phyloP scores from a whole-genome alignment of 129 eudicot species.

The Lonicera japonica region DNA sequence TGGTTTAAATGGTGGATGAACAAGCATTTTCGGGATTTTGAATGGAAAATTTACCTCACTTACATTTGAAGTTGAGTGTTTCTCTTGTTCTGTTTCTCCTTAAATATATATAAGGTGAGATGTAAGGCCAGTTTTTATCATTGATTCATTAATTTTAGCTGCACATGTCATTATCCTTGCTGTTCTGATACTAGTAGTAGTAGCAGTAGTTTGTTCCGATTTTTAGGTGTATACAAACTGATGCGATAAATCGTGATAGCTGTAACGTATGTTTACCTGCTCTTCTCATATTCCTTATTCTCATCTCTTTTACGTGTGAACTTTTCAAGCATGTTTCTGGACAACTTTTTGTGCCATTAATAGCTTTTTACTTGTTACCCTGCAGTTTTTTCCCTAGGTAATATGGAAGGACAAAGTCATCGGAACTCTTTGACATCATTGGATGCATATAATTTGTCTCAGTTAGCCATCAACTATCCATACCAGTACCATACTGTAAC shows the following conservation, averaged over 20 bases:
- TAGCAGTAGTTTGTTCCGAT: too few species aligned
- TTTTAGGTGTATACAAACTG: neutral
- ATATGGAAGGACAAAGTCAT: slow-evolving; percentile 29
- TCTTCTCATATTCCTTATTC: neutral
- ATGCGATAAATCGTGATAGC: too few species aligned
- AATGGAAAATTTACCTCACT: too few species aligned
- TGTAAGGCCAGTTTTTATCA: neutral
- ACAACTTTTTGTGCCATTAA: neutral
- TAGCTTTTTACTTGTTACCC: neutral
- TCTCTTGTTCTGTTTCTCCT: neutral
- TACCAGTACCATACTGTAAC: slow-evolving; percentile 24
- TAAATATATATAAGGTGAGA: neutral
- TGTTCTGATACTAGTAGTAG: too few species aligned
- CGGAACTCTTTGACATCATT: slow-evolving; percentile 27
- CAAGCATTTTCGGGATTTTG: neutral
- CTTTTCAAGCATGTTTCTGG: neutral
- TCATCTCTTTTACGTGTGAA: neutral
- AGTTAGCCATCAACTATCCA: slow-evolving; percentile 20
- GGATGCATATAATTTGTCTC: slow-evolving; percentile 19
- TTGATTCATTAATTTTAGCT: neutral
- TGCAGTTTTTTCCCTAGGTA: slow-evolving; percentile 22
- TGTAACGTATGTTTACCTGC: too few species aligned
- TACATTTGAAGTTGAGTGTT: neutral
- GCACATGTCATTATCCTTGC: too few species aligned
- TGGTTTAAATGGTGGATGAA: neutral